A percentile compares a stretch with the other conserved stretches of the same genome.
Evolutionary conservation across 2,329 filamentous ascomycete species (phyloP).

Genomic region (Colletotrichum musicola): DNA sequence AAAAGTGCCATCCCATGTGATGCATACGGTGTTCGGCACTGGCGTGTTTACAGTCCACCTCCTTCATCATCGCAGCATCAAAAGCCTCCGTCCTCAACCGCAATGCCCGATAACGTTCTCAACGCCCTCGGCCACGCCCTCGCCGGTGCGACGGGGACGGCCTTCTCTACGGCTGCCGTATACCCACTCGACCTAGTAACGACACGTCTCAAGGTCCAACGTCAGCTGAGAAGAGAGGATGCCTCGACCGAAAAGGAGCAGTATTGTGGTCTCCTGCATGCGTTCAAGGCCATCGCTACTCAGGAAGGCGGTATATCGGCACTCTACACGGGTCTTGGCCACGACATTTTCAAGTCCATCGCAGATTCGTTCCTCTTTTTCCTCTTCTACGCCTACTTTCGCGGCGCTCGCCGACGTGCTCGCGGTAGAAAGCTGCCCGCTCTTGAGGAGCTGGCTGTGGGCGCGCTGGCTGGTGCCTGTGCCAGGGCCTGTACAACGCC

Average conservation of each 20-base stretch:
- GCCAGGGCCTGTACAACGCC: slow-evolving; percentile 84
- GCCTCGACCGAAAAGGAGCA: slow-evolving; percentile 47
- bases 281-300: slow-evolving; percentile 76
- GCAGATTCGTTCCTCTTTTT: slow-evolving; percentile 90
- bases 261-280: slow-evolving; percentile 77
- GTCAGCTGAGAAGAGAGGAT: slow-evolving; percentile 60
- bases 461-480: slow-evolving; percentile 79
- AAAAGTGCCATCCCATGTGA: no score
- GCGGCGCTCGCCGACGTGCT: slow-evolving; percentile 49
- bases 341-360: slow-evolving; percentile 75
- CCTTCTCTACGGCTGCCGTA: slow-evolving; percentile 81
- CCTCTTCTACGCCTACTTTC: slow-evolving; percentile 76
- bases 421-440: slow-evolving; percentile 62
- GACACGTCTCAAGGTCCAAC: slow-evolving; percentile 85
- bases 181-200: slow-evolving; percentile 88
- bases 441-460: slow-evolving; percentile 80
- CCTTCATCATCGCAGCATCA: no score
- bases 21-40: no score
- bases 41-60: no score
- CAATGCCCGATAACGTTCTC: slow-evolving; percentile 57
- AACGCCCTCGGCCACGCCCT: slow-evolving; percentile 85
- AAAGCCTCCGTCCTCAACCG: no score
- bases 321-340: slow-evolving; percentile 76
- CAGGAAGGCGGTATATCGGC: slow-evolving; percentile 77
- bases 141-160: slow-evolving; percentile 82